Percentiles rank a stretch among this genome's conserved stretches.
phyloP scores from a whole-genome alignment of 1,284 basidiomycete species.

The Salmacisia buchloeana region DNA sequence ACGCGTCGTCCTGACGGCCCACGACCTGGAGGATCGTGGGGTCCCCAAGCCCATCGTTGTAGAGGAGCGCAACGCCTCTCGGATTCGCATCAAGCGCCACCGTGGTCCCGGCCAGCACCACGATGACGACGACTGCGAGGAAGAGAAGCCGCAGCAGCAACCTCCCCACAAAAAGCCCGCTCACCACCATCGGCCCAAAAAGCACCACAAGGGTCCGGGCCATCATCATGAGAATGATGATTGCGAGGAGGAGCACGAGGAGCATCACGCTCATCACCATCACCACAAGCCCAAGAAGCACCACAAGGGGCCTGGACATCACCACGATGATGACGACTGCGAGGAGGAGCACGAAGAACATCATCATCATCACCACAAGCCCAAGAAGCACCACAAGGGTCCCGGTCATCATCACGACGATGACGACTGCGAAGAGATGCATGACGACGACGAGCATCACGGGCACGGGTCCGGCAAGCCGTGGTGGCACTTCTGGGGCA shows the following conservation, averaged over 20 bases:
- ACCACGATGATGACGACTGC: conserved; percentile 6
- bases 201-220: neutral
- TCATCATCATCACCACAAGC: neutral
- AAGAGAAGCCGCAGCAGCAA: neutral
- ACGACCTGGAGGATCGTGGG: neutral
- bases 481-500: neutral
- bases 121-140: neutral
- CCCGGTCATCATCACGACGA: neutral
- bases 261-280: neutral
- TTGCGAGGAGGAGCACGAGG: neutral
- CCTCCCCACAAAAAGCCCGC: neutral
- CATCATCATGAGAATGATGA: conserved; percentile 1
- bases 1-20: neutral
- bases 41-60: neutral
- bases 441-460: neutral
- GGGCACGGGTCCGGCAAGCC: neutral
- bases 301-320: neutral
- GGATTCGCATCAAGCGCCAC: neutral
- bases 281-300: neutral
- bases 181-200: neutral
- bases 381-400: conserved; percentile 5
- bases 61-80: neutral
- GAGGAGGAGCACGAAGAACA: neutral
- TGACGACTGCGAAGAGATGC: neutral
- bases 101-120: neutral